A percentile compares a stretch with the other conserved stretches of the same genome.
phyloP scores from a whole-genome alignment of 1,139 yeast genomes.

The Blastobotrys apis region DNA sequence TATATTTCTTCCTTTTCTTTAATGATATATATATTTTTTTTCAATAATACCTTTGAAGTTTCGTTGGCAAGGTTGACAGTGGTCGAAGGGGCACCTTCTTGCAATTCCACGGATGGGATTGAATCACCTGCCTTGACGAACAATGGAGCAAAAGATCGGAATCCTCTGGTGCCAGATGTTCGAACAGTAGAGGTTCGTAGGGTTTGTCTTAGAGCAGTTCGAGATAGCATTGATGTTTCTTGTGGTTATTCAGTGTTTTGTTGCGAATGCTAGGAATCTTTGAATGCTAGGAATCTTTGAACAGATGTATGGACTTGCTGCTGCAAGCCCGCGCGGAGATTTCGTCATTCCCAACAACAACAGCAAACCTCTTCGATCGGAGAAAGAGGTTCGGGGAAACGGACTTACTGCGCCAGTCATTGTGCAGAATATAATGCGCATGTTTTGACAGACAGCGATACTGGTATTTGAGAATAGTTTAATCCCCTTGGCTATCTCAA shows the following conservation, averaged over 20 bases:
- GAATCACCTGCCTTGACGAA: conserved; percentile 36
- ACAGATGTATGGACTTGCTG: too few species aligned
- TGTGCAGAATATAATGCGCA: too few species aligned
- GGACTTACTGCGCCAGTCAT: too few species aligned
- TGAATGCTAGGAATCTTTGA: too few species aligned
- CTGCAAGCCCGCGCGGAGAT: too few species aligned
- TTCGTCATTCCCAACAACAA: too few species aligned
- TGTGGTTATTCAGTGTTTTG: background rate
- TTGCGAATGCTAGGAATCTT: too few species aligned
- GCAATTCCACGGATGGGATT: conserved; percentile 53
- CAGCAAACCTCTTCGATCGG: too few species aligned
- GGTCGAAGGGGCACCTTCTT: conserved; percentile 67
- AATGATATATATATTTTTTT: conserved; percentile 10
- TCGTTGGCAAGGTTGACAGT: conserved; percentile 56
- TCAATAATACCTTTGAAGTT: conserved; percentile 34
- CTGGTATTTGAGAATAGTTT: too few species aligned
- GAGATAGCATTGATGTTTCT: conserved; percentile 13
- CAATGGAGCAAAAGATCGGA: conserved; percentile 28
- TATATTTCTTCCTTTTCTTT: background rate
- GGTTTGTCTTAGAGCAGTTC: conserved; percentile 4
- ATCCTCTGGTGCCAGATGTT: conserved; percentile 20
- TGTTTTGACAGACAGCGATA: too few species aligned
- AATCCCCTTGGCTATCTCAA: too few species aligned
- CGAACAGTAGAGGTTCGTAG: background rate
- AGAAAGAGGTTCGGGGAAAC: too few species aligned